A percentile compares a stretch with the other conserved stretches of the same genome.
Conservation (phyloP, 805 yeast genomes). For the Torulaspora quercuum region DNA sequence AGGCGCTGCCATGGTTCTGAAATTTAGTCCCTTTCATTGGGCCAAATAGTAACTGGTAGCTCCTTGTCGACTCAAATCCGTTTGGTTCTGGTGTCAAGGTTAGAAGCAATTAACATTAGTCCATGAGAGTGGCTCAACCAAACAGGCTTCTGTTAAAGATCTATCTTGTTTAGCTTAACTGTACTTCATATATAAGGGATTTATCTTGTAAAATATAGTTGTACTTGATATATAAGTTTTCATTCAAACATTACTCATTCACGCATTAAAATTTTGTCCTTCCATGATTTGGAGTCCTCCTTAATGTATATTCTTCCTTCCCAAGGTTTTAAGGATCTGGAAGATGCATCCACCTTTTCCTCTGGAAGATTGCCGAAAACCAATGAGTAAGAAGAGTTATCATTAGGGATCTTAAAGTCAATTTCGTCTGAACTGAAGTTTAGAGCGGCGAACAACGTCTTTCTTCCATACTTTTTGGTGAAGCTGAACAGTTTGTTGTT, state of each 20-base stretch:
- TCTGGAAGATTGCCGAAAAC: constrained; percentile 38
- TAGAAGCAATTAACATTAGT: too few relatives aligned
- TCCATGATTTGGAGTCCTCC: not conserved
- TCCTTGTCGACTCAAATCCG: too few relatives aligned
- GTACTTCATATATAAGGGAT: too few relatives aligned
- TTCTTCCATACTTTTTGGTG: constrained; percentile 38
- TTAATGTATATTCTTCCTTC: constrained; percentile 44
- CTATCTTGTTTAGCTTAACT: too few relatives aligned
- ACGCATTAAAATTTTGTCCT: constrained; percentile 3
- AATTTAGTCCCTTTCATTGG: too few relatives aligned
- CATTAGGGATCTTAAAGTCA: constrained; percentile 33
- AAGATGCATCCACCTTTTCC: constrained; percentile 21
- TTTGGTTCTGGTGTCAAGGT: too few relatives aligned
- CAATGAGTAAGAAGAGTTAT: constrained; percentile 22
- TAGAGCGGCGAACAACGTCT: constrained; percentile 40
- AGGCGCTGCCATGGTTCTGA: too few relatives aligned
- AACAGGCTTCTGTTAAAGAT: too few relatives aligned
- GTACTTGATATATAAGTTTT: too few relatives aligned
- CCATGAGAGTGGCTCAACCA: too few relatives aligned
- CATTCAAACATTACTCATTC: not conserved
- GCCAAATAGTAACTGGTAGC: too few relatives aligned
- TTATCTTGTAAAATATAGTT: too few relatives aligned
- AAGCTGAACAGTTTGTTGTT: constrained; percentile 43
- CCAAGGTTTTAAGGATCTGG: constrained; percentile 40
- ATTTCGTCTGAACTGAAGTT: constrained; percentile 41